These are phyloP conservation scores for Solanum pinnatisectum DNA, from an alignment of 257 asterid species.

Conservation along the genomic window DNA sequence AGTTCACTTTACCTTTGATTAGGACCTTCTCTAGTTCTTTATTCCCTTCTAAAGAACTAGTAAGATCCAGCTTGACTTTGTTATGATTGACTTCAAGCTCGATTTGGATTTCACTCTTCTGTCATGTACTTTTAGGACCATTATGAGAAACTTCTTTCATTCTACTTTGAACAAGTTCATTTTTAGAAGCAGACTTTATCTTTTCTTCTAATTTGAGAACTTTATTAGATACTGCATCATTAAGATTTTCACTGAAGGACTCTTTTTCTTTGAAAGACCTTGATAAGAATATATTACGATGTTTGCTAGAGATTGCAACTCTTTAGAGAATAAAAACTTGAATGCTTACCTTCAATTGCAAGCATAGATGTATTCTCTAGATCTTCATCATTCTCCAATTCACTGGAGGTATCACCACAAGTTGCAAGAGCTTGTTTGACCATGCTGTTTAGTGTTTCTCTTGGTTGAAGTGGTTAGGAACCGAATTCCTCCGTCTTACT, in stretches of 20 bases:
- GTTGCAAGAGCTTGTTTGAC: not conserved
- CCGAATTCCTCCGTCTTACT: not conserved
- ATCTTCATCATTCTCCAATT: no score
- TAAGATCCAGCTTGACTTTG: no score
- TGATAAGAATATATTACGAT: not conserved
- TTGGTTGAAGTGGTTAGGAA: not conserved
- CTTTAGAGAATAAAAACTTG: not conserved
- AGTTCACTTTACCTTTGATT: no score
- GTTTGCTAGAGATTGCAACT: not conserved
- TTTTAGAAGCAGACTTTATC: not conserved
- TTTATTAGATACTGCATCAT: not conserved
- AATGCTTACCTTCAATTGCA: no score
- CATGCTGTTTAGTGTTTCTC: not conserved
- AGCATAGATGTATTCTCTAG: no score
- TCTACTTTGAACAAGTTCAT: not conserved
- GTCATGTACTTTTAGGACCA: not conserved
- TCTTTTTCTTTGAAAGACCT: not conserved
- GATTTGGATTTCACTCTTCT: not conserved
- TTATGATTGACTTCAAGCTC: not conserved
- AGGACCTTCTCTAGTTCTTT: no score
- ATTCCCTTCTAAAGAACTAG: no score
- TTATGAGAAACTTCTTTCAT: not conserved
- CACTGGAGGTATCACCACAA: no score
- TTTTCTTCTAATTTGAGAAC: not conserved
- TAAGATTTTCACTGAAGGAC: not conserved